phyloP scores from a whole-genome alignment of 1,139 yeast genomes.

The Pichia sp. region DNA sequence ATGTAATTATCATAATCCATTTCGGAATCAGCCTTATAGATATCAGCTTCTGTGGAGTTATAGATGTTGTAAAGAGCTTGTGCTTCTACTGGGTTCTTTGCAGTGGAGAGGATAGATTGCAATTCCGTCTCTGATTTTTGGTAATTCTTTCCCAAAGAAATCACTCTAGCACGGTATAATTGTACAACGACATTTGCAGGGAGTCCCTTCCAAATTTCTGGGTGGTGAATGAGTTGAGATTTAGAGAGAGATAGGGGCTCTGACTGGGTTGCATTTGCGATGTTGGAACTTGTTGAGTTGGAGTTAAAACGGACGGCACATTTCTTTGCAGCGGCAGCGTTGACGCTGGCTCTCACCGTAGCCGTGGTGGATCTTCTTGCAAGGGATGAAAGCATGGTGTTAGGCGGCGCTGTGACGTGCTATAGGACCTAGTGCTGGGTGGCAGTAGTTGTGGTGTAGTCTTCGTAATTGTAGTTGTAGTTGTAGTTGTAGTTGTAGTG shows the following conservation, averaged over 20 bases:
- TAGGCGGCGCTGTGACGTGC: too few relatives aligned
- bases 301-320: too few relatives aligned
- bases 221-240: slow-evolving; percentile 30
- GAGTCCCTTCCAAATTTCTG: slow-evolving; percentile 62
- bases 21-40: slow-evolving; percentile 27
- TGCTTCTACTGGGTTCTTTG: slow-evolving; percentile 22
- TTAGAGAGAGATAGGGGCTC: slow-evolving; percentile 12
- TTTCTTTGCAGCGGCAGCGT: too few relatives aligned
- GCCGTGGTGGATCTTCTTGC: too few relatives aligned
- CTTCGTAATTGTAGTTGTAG: too few relatives aligned
- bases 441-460: too few relatives aligned
- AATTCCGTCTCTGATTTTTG: slow-evolving; percentile 44
- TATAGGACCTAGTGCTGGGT: too few relatives aligned
- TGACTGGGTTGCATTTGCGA: too few relatives aligned
- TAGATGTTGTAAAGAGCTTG: slow-evolving; percentile 26
- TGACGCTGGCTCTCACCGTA: too few relatives aligned
- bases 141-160: slow-evolving; percentile 48
- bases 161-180: slow-evolving; percentile 53
- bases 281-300: too few relatives aligned
- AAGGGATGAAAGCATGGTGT: too few relatives aligned
- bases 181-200: slow-evolving; percentile 57
- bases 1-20: slow-evolving; percentile 29
- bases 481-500: too few relatives aligned
- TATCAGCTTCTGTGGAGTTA: slow-evolving; percentile 30
- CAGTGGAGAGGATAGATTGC: slow-evolving; percentile 36